Evolutionary conservation across 2,329 filamentous ascomycete species (phyloP).

Genomic region (Geosmithia morbida): DNA sequence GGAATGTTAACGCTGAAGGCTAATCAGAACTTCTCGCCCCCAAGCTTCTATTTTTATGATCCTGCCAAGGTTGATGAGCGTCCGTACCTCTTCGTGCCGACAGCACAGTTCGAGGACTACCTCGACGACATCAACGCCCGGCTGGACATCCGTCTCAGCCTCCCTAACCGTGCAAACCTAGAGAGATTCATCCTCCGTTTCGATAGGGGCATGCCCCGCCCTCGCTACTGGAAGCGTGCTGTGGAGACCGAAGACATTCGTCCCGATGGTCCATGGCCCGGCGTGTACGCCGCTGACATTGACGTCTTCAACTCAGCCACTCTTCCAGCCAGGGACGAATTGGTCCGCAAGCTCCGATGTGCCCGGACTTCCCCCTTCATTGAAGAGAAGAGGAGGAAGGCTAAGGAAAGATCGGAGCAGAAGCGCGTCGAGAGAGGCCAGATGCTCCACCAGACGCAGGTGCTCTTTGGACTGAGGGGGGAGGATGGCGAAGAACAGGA

Average conservation of each 20-base stretch:
- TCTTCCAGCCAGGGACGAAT: conserved; percentile 4
- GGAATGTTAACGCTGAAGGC: neutral
- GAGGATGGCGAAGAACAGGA: too few species aligned
- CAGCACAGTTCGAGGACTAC: conserved; percentile 48
- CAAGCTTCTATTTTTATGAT: conserved; percentile 53
- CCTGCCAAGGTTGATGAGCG: conserved; percentile 27
- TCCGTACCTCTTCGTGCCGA: conserved; percentile 53
- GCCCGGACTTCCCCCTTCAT: conserved; percentile 7
- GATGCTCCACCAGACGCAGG: conserved; percentile 49
- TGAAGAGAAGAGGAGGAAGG: neutral
- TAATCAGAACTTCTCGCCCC: neutral
- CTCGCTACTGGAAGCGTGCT: conserved; percentile 48
- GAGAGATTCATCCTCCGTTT: conserved; percentile 50
- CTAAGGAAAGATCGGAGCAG: conserved; percentile 25
- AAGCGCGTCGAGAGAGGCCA: conserved; percentile 34
- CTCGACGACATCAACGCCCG: conserved; percentile 50
- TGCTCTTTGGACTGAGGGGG: conserved; percentile 49
- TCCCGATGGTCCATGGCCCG: conserved; percentile 13
- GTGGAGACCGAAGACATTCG: conserved; percentile 21
- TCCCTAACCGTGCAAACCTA: conserved; percentile 37
- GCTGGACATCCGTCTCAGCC: conserved; percentile 34
- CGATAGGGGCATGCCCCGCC: conserved; percentile 43
- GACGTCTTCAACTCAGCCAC: conserved; percentile 12
- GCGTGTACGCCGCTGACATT: conserved; percentile 21
- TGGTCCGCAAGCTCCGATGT: neutral